A percentile compares a stretch with the other conserved stretches of the same genome.
Evolutionary conservation across 371 early-diverging fungal species (phyloP).

Genomic region (Mycotypha africana): DNA sequence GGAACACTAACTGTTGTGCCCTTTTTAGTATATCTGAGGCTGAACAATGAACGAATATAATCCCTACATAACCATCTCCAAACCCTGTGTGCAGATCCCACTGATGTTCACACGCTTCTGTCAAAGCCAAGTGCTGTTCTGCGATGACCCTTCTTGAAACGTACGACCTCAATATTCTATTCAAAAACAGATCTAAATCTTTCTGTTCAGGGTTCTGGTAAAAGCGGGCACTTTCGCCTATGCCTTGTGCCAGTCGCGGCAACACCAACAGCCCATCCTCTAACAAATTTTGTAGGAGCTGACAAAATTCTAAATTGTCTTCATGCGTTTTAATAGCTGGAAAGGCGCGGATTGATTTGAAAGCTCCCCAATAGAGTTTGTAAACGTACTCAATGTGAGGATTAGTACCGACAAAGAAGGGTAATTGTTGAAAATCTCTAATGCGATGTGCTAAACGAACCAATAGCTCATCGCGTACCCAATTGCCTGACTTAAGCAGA

Average conservation of each 20-base stretch:
- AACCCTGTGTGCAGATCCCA: constrained; percentile 30
- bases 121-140: constrained; percentile 88
- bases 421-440: constrained; percentile 82
- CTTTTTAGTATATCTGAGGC: constrained; percentile 46
- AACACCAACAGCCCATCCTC: constrained; percentile 79
- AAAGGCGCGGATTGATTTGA: constrained; percentile 69
- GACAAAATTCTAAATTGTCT: constrained; percentile 74
- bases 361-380: constrained; percentile 86
- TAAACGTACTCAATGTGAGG: constrained; percentile 86
- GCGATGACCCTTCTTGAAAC: constrained; percentile 89
- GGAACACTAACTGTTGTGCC: constrained; percentile 23
- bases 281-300: constrained; percentile 61
- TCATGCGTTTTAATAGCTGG: constrained; percentile 64
- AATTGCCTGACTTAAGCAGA: constrained; percentile 81
- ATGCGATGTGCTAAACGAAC: constrained; percentile 92
- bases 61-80: constrained; percentile 52
- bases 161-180: constrained; percentile 83
- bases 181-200: constrained; percentile 76
- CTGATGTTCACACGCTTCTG: constrained; percentile 50
- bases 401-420: constrained; percentile 90
- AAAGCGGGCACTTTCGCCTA: constrained; percentile 70
- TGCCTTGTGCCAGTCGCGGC: constrained; percentile 80
- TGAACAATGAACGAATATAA: constrained; percentile 53
- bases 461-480: constrained; percentile 86
- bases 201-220: constrained; percentile 20